Percentiles rank a stretch among this genome's conserved stretches.
These are phyloP conservation scores for Neoboletus brunneissimus DNA, from an alignment of 768 basidiomycete species.

Conservation along the genomic window DNA sequence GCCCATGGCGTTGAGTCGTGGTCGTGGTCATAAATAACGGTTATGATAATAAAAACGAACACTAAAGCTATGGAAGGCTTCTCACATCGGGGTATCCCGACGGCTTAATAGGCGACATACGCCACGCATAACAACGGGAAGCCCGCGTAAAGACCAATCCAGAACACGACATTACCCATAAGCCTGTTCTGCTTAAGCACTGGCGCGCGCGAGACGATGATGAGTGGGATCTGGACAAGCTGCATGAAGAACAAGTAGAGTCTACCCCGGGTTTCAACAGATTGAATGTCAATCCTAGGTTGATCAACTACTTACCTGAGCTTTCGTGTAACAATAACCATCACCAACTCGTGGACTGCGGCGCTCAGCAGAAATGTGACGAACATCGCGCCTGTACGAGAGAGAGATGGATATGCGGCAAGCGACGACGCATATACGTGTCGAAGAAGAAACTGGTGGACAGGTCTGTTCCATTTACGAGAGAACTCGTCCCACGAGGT, in stretches of 20 bases:
- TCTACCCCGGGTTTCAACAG: slow-evolving; percentile 35
- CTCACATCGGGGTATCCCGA: slow-evolving; percentile 2
- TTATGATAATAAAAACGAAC: neutral
- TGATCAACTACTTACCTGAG: slow-evolving; percentile 53
- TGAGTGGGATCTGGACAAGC: slow-evolving; percentile 91
- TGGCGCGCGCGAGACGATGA: slow-evolving; percentile 73
- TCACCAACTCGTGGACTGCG: slow-evolving; percentile 89
- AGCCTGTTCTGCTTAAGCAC: slow-evolving; percentile 77
- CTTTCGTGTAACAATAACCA: slow-evolving; percentile 94
- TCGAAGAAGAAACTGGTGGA: slow-evolving; percentile 87
- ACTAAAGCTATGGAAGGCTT: slow-evolving; percentile 1
- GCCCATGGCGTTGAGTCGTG: neutral
- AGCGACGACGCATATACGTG: slow-evolving; percentile 95
- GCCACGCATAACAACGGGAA: slow-evolving; percentile 91
- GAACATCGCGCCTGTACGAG: slow-evolving; percentile 81
- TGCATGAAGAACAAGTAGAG: slow-evolving; percentile 84
- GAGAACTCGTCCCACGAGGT: slow-evolving; percentile 97
- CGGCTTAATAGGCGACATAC: slow-evolving; percentile 53
- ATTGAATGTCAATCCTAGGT: neutral
- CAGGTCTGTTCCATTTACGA: slow-evolving; percentile 98
- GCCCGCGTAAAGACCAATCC: slow-evolving; percentile 88
- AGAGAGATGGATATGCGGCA: slow-evolving; percentile 62
- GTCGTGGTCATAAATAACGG: neutral
- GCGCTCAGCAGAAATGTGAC: slow-evolving; percentile 92
- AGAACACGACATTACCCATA: slow-evolving; percentile 85